Base-by-base conservation (phyloP, 2,329 filamentous ascomycete genomes). In the Aspergillus sp. region DNA sequence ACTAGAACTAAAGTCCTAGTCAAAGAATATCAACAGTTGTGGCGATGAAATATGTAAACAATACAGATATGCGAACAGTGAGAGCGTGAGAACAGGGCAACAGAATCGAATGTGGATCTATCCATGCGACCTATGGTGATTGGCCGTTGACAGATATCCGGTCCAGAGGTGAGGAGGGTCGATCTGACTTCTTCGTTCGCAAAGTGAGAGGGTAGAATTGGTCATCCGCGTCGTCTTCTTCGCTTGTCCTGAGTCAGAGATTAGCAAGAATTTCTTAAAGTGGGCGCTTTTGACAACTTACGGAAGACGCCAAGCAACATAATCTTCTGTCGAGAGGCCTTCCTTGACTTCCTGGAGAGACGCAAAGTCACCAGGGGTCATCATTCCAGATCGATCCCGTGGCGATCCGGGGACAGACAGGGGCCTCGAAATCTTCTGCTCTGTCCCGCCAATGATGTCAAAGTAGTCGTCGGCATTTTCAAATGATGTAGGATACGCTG, bases 351-450 rank as follows among this genome's bases (percentile, higher is more conserved):
- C 95, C 79, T 98, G 95, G 59, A 99, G 82, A 69, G 92, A 97
- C 30, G 93, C 95, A 83, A 98, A 98, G 78, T 99, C 95, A 51
- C 95, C 95, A 7, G 95, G 95, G 0, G 95, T 99, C 95, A 99
- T 98, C 93, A 97, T 97, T 57, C 95, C 95, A 48, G 90, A 90
- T 38, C 93, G 87, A 75, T 97, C 93, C 64, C 93, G 86, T 9
- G 95, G 95, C 19, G 93, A 97, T 8, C 95, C 95, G 2, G 95
- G 95, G 54, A 96, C 93, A 3, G 93, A 97, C 79, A 98, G 89
- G 7, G 95, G 95, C 53, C 95, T 86, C 11, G 93, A 94, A 73
- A 99, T 93, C 88, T 98, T 99, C 74, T 93, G 90, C 71, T 97
- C 94, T 4, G 92, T 91, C 41, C 92, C 91, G 56, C 93, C 92